phyloP scores from a whole-genome alignment of 1,139 yeast genomes.

The Pichia cactophila region DNA sequence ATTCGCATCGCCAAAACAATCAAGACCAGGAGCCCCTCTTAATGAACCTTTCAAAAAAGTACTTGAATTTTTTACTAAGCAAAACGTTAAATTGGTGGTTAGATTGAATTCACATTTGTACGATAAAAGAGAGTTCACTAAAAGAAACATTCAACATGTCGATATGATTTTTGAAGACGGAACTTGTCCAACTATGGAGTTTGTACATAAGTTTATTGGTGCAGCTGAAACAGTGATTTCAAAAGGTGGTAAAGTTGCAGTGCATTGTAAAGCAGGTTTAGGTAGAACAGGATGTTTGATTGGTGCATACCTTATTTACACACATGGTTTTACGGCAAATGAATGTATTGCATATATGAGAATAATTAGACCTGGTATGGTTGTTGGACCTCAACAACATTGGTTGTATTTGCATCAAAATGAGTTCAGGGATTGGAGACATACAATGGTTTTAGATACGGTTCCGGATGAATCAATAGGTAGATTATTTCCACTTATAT shows the following conservation, averaged over 20 bases:
- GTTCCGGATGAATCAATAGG: constrained; percentile 68
- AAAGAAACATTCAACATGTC: constrained; percentile 76
- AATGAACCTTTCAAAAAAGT: constrained; percentile 78
- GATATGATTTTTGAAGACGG: constrained; percentile 98
- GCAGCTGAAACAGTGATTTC: constrained; percentile 85
- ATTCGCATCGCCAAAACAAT: constrained; percentile 93
- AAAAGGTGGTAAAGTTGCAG: constrained; percentile 89
- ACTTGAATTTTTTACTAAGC: constrained; percentile 60
- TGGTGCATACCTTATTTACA: constrained; percentile 92
- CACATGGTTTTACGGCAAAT: constrained; percentile 93
- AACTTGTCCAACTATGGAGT: constrained; percentile 91
- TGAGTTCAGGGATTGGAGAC: constrained; percentile 93
- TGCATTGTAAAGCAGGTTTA: constrained; percentile 95
- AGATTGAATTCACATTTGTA: constrained; percentile 87
- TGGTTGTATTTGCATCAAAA: constrained; percentile 95
- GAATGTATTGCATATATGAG: constrained; percentile 97
- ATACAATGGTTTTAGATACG: constrained; percentile 77
- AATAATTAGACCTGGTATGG: constrained; percentile 97
- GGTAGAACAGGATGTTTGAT: constrained; percentile 97
- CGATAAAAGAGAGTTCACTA: constrained; percentile 75
- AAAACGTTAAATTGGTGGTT: constrained; percentile 81
- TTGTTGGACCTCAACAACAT: constrained; percentile 98
- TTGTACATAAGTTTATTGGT: constrained; percentile 86
- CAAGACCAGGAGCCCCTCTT: constrained; percentile 39
- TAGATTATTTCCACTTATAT: constrained; percentile 65